A percentile compares a stretch with the other conserved stretches of the same genome.
These are phyloP conservation scores for Pseudogymnoascus verrucosus DNA, from an alignment of 2,329 filamentous ascomycete species.

Conservation along the genomic window DNA sequence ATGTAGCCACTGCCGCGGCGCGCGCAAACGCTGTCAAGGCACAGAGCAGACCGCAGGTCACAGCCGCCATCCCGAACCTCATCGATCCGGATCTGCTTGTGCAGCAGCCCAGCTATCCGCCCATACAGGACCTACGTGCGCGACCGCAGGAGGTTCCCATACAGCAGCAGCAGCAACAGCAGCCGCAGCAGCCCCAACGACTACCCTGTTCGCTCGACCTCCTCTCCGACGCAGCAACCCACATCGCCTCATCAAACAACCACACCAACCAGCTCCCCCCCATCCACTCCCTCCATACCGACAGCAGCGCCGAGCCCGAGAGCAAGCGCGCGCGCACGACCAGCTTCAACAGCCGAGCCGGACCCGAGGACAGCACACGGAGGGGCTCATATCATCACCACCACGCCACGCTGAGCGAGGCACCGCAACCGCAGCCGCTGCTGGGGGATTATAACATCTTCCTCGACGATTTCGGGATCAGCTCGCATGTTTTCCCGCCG, in stretches of 20 bases:
- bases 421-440: background rate
- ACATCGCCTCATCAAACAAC: background rate
- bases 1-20: slow-evolving; percentile 35
- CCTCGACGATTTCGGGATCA: slow-evolving; percentile 46
- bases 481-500: background rate
- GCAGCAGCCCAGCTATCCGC: background rate
- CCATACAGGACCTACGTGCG: background rate
- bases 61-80: background rate
- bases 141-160: background rate
- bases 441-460: slow-evolving; percentile 54
- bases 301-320: background rate
- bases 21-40: background rate
- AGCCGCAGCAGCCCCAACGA: background rate
- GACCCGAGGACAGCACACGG: background rate
- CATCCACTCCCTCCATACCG: background rate
- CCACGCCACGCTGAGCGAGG: slow-evolving; percentile 31
- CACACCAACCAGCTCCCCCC: background rate
- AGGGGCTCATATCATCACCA: slow-evolving; percentile 31
- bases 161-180: background rate
- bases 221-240: slow-evolving; percentile 29
- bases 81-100: slow-evolving; percentile 4
- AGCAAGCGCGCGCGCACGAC: background rate
- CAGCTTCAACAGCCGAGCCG: background rate
- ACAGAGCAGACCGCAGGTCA: background rate
- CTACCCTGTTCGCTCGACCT: slow-evolving; percentile 50